These are phyloP conservation scores for Pestalotiopsis sp. DNA, from an alignment of 2,329 filamentous ascomycete genomes.

Conservation along the genomic window DNA sequence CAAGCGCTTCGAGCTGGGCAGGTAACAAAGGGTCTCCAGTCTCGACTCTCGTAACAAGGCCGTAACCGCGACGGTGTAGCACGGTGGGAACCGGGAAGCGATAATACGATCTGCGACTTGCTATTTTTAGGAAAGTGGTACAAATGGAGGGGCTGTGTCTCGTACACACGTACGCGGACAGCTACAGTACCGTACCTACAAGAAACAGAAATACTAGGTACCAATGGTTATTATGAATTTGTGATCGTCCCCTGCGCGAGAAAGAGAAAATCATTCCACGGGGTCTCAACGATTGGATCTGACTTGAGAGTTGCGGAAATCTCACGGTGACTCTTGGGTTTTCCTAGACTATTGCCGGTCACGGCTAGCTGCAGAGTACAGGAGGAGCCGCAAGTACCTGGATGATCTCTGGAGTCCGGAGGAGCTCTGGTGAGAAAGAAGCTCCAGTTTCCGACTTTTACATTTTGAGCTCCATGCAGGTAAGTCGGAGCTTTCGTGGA, in stretches of 20 bases:
- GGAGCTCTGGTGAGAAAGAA: too few species aligned
- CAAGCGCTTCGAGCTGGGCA: neutral
- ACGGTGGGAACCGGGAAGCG: neutral
- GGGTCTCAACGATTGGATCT: neutral
- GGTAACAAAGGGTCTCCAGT: neutral
- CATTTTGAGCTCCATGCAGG: neutral
- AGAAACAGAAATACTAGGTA: too few species aligned
- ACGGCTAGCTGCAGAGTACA: neutral
- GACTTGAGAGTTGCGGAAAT: neutral
- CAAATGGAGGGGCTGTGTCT: neutral
- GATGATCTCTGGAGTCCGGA: neutral
- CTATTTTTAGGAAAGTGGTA: neutral
- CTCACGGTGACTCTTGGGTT: neutral
- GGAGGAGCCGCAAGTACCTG: neutral
- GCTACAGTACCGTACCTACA: neutral
- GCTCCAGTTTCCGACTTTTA: neutral
- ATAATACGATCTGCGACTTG: neutral
- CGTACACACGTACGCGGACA: neutral
- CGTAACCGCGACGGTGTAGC: neutral
- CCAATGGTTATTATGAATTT: neutral
- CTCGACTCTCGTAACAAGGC: neutral
- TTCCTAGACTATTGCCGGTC: neutral
- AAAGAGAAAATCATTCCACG: neutral
- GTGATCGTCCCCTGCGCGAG: neutral
- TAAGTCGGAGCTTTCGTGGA: neutral